Evolutionary conservation across 257 asterid species (phyloP).

Genomic region (Nicotiana tomentosiformis): DNA sequence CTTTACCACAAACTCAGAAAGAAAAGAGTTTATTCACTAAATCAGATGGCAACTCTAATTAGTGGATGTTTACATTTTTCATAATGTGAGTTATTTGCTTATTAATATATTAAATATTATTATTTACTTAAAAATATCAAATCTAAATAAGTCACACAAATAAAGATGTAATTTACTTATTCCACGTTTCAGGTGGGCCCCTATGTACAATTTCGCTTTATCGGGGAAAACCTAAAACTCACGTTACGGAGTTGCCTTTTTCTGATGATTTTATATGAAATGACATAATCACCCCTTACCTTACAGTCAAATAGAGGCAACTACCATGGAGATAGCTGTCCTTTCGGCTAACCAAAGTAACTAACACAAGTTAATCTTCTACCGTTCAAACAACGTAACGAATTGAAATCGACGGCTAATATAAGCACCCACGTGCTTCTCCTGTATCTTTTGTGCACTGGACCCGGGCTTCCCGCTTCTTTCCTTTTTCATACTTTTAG

Average conservation of each 20-base stretch:
- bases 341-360: background rate
- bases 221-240: background rate
- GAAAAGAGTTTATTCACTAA: no score
- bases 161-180: no score
- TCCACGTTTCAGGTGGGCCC: background rate
- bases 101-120: no score
- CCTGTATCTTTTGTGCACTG: no score
- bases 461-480: background rate
- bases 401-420: background rate
- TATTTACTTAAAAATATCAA: no score
- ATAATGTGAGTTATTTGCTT: no score
- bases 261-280: background rate
- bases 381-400: background rate
- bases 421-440: background rate
- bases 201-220: background rate
- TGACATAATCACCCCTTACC: background rate
- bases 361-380: background rate
- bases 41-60: no score
- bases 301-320: background rate
- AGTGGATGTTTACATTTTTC: no score
- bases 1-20: no score
- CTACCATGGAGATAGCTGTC: background rate
- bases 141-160: no score
- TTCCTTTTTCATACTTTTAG: background rate
- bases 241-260: background rate